Evolutionary conservation across 1,139 yeast genomes (phyloP).

Genomic region (Citeromyces siamensis): DNA sequence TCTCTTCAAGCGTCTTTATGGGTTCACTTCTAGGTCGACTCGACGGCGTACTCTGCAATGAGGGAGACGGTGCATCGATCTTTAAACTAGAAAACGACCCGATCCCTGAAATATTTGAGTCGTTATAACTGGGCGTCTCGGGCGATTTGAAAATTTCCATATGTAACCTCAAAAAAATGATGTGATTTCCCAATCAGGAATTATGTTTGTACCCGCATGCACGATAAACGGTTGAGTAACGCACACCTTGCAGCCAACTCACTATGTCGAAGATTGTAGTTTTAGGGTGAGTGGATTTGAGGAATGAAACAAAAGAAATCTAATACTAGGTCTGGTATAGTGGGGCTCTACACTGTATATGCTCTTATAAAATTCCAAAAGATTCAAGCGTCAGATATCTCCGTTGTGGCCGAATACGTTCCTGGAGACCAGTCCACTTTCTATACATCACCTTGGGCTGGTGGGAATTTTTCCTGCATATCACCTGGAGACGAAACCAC

Average conservation of each 20-base stretch:
- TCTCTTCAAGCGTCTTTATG: not conserved
- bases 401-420: constrained; percentile 45
- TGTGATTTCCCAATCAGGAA: too few species aligned
- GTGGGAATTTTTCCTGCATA: constrained; percentile 61
- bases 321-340: constrained; percentile 52
- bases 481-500: constrained; percentile 44
- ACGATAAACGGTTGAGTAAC: too few species aligned
- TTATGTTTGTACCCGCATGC: too few species aligned
- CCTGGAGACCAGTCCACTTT: constrained; percentile 67
- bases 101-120: not conserved
- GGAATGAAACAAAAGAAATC: not conserved
- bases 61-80: constrained; percentile 2
- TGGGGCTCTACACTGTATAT: constrained; percentile 57
- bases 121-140: not conserved
- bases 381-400: constrained; percentile 28
- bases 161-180: too few species aligned
- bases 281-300: constrained; percentile 1
- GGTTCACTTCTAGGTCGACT: constrained; percentile 1
- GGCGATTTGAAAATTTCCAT: too few species aligned
- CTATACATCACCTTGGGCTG: constrained; percentile 75
- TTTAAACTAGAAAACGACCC: constrained; percentile 1
- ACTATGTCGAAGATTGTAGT: constrained; percentile 1
- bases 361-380: constrained; percentile 34
- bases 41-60: constrained; percentile 1
- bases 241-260: too few species aligned